These are phyloP conservation scores for Termitomyces sp. DNA, from an alignment of 768 basidiomycete genomes.

Conservation along the genomic window DNA sequence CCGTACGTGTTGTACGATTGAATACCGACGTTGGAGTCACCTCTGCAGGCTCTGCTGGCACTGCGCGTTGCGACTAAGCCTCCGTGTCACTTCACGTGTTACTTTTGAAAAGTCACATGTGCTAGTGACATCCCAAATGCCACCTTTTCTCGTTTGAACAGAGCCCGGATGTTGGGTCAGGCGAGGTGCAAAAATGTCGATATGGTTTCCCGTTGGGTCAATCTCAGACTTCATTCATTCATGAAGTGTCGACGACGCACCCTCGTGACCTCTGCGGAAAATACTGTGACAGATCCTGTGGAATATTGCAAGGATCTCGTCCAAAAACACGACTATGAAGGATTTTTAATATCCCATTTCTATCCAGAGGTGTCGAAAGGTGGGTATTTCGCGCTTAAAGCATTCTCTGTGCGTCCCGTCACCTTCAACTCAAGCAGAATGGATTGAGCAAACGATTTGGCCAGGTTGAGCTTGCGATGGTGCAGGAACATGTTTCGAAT, in stretches of 20 bases:
- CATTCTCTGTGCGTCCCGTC: conserved; percentile 67
- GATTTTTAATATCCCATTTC: conserved; percentile 66
- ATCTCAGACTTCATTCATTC: neutral
- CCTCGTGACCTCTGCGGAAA: conserved; percentile 6
- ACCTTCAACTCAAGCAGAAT: conserved; percentile 2
- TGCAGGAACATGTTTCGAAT: conserved; percentile 76
- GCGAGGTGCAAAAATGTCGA: neutral
- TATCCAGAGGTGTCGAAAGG: conserved; percentile 63
- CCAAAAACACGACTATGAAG: conserved; percentile 79
- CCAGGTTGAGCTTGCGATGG: conserved; percentile 73
- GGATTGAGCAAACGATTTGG: conserved; percentile 6
- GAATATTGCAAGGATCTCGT: conserved; percentile 72
- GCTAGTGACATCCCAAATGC: neutral
- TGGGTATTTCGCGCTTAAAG: conserved; percentile 76
- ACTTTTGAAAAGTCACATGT: neutral
- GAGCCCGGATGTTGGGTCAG: neutral
- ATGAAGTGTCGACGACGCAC: conserved; percentile 1
- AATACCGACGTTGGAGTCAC: no score
- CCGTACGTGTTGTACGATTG: neutral
- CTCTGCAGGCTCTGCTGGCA: no score
- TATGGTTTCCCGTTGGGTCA: neutral
- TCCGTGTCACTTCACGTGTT: neutral
- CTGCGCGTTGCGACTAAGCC: no score
- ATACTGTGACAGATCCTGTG: conserved; percentile 33
- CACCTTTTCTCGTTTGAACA: no score